These are phyloP conservation scores for Gamarada debralockiae DNA, from an alignment of 495 filamentous ascomycete genomes.

Conservation along the genomic window DNA sequence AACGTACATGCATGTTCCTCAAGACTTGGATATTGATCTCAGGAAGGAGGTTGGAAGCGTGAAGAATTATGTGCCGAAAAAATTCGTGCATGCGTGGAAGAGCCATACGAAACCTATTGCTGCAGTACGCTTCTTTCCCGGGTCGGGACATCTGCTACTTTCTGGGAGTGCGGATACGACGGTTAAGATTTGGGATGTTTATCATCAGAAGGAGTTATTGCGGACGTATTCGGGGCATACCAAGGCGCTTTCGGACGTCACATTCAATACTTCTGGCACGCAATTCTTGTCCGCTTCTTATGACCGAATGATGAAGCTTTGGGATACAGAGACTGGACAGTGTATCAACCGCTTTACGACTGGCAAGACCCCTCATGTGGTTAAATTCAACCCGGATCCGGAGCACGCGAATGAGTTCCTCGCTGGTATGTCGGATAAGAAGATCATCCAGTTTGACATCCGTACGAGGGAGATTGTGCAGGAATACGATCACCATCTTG, in stretches of 20 bases:
- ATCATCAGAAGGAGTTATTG: constrained; percentile 81
- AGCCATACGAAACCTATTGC: constrained; percentile 83
- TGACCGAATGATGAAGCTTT: constrained; percentile 92
- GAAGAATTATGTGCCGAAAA: constrained; percentile 93
- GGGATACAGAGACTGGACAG: constrained; percentile 93
- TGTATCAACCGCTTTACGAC: constrained; percentile 84
- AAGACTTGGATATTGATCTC: constrained; percentile 88
- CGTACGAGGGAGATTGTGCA: constrained; percentile 77
- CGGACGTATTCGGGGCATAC: constrained; percentile 86
- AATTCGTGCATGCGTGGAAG: constrained; percentile 84
- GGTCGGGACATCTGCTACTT: constrained; percentile 80
- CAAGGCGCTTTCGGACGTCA: constrained; percentile 86
- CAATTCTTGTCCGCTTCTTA: constrained; percentile 90
- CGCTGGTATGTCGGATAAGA: constrained; percentile 95
- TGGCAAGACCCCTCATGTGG: constrained; percentile 91
- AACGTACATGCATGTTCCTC: constrained; percentile 95
- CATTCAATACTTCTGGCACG: constrained; percentile 77
- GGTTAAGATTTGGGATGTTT: constrained; percentile 94
- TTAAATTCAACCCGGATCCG: constrained; percentile 81
- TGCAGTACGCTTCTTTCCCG: constrained; percentile 82
- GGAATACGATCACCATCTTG: constrained; percentile 97
- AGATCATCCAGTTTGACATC: constrained; percentile 97
- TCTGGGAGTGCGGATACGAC: constrained; percentile 82
- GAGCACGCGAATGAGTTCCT: constrained; percentile 86
- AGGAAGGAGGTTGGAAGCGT: constrained; percentile 70